Evolutionary conservation across 139 green algal species (phyloP).

Genomic region (Coccomyxa sp.): DNA sequence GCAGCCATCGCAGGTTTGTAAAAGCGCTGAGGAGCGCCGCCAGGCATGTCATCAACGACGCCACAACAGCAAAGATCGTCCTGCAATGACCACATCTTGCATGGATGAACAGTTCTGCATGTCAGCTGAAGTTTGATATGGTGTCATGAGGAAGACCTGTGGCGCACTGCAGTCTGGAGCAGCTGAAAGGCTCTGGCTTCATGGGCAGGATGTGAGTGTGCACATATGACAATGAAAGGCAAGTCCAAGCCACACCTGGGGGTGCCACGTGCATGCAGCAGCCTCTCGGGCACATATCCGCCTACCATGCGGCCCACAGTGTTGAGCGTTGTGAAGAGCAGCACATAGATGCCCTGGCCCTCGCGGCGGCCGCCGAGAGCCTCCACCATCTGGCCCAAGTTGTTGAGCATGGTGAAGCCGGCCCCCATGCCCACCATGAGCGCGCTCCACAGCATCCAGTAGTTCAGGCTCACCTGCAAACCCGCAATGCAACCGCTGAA

Average conservation of each 20-base stretch:
- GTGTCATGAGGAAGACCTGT: neutral
- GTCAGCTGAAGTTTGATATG: neutral
- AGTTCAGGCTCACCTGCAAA: neutral
- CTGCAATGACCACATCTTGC: neutral
- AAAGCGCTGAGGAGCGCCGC: neutral
- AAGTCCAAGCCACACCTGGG: neutral
- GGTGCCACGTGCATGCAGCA: neutral
- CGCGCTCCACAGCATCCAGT: conserved; percentile 5
- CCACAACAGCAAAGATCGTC: neutral
- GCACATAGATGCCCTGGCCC: neutral
- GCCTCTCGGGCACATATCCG: neutral
- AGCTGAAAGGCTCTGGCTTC: neutral
- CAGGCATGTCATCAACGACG: neutral
- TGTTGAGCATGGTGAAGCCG: conserved; percentile 13
- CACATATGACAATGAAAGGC: neutral
- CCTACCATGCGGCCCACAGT: neutral
- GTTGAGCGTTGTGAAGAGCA: conserved; percentile 4
- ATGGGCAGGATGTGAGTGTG: neutral
- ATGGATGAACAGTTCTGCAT: neutral
- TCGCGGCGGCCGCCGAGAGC: neutral
- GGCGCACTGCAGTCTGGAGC: neutral
- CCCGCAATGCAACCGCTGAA: neutral
- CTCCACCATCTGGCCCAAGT: conserved; percentile 6
- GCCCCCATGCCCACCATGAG: neutral
- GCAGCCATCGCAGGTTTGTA: neutral